phyloP scores from a whole-genome alignment of 2,329 filamentous ascomycete genomes.

The Cadophora sp. region DNA sequence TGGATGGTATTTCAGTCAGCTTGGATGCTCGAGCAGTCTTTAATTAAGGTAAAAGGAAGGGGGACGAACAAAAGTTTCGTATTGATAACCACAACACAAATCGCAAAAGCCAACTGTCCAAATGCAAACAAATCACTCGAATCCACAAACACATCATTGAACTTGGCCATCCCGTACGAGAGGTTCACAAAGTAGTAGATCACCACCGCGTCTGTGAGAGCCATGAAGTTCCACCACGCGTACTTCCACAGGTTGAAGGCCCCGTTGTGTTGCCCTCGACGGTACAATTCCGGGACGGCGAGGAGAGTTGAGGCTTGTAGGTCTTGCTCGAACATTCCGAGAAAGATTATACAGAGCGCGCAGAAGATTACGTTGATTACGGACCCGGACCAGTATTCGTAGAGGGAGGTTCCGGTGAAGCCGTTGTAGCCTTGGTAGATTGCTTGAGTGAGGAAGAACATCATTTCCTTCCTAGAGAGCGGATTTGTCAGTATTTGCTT shows the following conservation, averaged over 20 bases:
- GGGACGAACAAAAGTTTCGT: conserved; percentile 71
- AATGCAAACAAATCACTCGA: conserved; percentile 72
- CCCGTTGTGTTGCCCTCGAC: conserved; percentile 75
- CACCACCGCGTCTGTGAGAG: conserved; percentile 72
- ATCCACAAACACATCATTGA: conserved; percentile 56
- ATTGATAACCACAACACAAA: conserved; percentile 74
- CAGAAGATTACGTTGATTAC: conserved; percentile 82
- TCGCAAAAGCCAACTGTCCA: conserved; percentile 73
- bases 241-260: conserved; percentile 83
- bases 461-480: conserved; percentile 51
- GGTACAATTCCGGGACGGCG: conserved; percentile 87
- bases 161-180: conserved; percentile 65
- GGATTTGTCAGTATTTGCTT: neutral
- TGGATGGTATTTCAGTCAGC: conserved; percentile 48
- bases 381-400: conserved; percentile 82
- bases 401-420: conserved; percentile 87
- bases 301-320: conserved; percentile 80
- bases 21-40: neutral
- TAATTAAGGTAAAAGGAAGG: conserved; percentile 4
- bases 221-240: conserved; percentile 79
- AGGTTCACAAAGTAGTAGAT: conserved; percentile 75
- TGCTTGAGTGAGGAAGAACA: conserved; percentile 84
- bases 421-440: conserved; percentile 83
- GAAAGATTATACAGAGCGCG: conserved; percentile 82
- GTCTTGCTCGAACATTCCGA: conserved; percentile 91